These are phyloP conservation scores for Lachnellula arida DNA, from an alignment of 2,329 filamentous ascomycete species.

Conservation along the genomic window DNA sequence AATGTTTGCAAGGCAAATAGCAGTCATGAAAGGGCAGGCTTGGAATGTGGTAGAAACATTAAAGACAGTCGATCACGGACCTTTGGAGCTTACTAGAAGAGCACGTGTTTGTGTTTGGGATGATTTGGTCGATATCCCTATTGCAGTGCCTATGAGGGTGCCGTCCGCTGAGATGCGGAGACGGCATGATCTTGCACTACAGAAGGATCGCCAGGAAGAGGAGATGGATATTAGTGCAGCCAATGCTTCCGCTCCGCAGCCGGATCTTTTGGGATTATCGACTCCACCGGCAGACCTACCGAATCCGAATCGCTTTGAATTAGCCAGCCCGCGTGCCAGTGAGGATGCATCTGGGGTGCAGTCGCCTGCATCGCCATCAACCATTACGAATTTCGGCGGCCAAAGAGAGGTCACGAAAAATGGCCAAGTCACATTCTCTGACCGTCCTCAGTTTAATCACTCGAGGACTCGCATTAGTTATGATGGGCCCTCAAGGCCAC, in stretches of 20 bases:
- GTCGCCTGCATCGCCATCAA: slow-evolving; percentile 18
- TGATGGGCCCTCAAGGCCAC: slow-evolving; percentile 29
- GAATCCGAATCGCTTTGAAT: slow-evolving; percentile 70
- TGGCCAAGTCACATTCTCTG: slow-evolving; percentile 26
- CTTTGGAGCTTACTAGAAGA: slow-evolving; percentile 84
- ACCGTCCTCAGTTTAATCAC: slow-evolving; percentile 23
- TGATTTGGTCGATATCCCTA: slow-evolving; percentile 90
- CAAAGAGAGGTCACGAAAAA: slow-evolving; percentile 16
- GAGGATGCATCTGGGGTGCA: slow-evolving; percentile 21
- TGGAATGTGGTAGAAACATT: slow-evolving; percentile 99
- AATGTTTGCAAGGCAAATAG: slow-evolving; percentile 98
- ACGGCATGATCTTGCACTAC: slow-evolving; percentile 47
- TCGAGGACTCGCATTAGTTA: slow-evolving; percentile 31
- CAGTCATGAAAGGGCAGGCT: slow-evolving; percentile 98
- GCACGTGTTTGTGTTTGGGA: slow-evolving; percentile 97
- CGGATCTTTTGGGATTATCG: slow-evolving; percentile 58
- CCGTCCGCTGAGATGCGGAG: slow-evolving; percentile 81
- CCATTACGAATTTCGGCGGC: slow-evolving; percentile 10
- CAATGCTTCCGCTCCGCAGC: slow-evolving; percentile 50
- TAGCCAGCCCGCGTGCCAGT: slow-evolving; percentile 41
- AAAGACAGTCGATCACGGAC: slow-evolving; percentile 87
- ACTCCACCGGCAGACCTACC: slow-evolving; percentile 62
- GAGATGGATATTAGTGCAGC: slow-evolving; percentile 87
- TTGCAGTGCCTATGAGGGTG: slow-evolving; percentile 83
- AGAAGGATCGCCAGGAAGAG: slow-evolving; percentile 57